phyloP scores from a whole-genome alignment of 371 early-diverging fungal genomes.

The Mortierella sp. region DNA sequence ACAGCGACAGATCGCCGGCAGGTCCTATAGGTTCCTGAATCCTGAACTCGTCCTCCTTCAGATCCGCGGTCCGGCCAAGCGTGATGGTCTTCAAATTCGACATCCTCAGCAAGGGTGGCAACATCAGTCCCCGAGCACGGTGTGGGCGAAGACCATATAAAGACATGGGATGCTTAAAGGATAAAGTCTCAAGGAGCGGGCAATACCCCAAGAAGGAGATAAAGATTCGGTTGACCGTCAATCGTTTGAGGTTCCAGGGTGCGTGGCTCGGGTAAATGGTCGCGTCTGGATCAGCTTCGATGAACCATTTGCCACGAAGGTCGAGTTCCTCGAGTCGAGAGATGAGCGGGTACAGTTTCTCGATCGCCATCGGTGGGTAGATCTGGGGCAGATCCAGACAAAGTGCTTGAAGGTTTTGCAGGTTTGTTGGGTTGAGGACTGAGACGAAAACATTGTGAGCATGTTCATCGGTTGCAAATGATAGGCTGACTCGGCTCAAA shows the following conservation, averaged over 20 bases:
- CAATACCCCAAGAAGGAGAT: not conserved
- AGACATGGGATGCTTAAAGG: no score
- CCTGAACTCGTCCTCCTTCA: no score
- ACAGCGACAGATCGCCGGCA: no score
- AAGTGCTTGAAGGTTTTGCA: not conserved
- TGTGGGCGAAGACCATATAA: no score
- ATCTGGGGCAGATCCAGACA: not conserved
- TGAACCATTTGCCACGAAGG: not conserved
- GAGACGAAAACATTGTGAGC: not conserved
- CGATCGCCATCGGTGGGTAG: not conserved
- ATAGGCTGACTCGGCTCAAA: not conserved
- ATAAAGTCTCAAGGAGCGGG: no score
- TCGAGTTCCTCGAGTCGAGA: not conserved
- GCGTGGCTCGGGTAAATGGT: not conserved
- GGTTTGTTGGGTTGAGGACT: not conserved
- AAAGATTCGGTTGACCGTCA: not conserved
- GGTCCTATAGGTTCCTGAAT: no score
- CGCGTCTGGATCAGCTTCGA: no score
- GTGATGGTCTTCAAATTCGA: no score
- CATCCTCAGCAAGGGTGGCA: no score
- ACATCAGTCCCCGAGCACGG: no score
- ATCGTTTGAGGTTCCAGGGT: not conserved
- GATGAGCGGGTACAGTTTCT: not conserved
- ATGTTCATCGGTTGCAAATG: not conserved
- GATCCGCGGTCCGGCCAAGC: no score